Percentiles rank a stretch among this genome's conserved stretches.
Conservation (phyloP, 2,329 filamentous ascomycete genomes). For the Xylaria sp. region DNA sequence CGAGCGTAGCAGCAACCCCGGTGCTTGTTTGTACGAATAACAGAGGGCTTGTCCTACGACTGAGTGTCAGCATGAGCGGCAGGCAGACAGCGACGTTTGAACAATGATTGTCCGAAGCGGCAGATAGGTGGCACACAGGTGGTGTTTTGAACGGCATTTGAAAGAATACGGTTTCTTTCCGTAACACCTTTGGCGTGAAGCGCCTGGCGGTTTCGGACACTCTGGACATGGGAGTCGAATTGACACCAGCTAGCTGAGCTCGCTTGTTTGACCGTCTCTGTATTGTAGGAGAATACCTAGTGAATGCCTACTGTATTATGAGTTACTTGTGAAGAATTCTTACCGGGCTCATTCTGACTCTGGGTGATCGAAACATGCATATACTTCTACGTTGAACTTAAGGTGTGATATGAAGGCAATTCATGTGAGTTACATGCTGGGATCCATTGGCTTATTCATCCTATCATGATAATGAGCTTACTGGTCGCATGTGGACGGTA, state of each 20-base stretch:
- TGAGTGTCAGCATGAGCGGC: constrained; percentile 21
- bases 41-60: constrained; percentile 9
- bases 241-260: constrained; percentile 12
- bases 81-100: constrained; percentile 17
- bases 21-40: constrained; percentile 34
- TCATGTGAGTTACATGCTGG: neutral
- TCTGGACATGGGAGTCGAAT: constrained; percentile 25
- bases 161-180: constrained; percentile 13
- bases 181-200: constrained; percentile 10
- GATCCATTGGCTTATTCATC: neutral
- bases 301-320: constrained; percentile 31
- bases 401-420: neutral
- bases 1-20: constrained; percentile 27
- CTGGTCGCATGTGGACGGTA: neutral
- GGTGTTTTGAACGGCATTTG: constrained; percentile 18
- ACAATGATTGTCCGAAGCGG: constrained; percentile 16
- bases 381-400: neutral
- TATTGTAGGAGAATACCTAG: constrained; percentile 30
- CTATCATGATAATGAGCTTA: neutral
- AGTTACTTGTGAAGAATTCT: constrained; percentile 7
- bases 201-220: neutral
- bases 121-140: constrained; percentile 10
- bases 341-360: no score
- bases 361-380: neutral
- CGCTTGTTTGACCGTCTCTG: constrained; percentile 22